These are phyloP conservation scores for Cicer pinnatifidum DNA, from an alignment of 306 rosid species.

Conservation along the genomic window DNA sequence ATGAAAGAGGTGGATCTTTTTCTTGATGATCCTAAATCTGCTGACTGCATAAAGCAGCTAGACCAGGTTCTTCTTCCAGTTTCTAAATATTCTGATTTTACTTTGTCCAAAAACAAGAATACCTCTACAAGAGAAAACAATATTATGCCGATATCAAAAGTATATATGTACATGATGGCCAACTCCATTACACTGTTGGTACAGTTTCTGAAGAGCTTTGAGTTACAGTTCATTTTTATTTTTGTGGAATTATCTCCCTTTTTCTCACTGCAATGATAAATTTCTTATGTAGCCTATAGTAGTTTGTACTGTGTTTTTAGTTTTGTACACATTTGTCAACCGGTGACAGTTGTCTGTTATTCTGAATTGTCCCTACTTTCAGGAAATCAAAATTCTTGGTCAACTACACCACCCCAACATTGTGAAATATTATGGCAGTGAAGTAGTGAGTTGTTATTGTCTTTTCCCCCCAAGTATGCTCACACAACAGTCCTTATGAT, in stretches of 20 bases:
- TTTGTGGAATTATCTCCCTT: not conserved
- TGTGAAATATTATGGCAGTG: conserved; percentile 89
- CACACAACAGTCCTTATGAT: conserved; percentile 3
- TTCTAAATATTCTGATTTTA: conserved; percentile 39
- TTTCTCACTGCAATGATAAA: not conserved
- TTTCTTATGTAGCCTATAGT: not conserved
- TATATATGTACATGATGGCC: not conserved
- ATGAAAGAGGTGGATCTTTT: conserved; percentile 95
- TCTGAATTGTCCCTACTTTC: conserved; percentile 49
- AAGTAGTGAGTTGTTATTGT: conserved; percentile 60
- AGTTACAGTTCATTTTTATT: conserved; percentile 28
- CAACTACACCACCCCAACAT: conserved; percentile 81
- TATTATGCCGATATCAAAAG: not conserved
- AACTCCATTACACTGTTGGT: conserved; percentile 20
- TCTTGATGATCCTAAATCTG: conserved; percentile 88
- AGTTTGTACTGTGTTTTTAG: not conserved
- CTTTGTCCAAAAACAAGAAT: conserved; percentile 20
- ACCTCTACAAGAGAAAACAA: conserved; percentile 26
- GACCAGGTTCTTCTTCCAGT: conserved; percentile 68
- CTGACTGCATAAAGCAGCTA: conserved; percentile 81
- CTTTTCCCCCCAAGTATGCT: conserved; percentile 30
- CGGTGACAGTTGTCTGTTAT: conserved; percentile 29
- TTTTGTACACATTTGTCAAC: not conserved
- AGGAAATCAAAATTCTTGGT: conserved; percentile 86
- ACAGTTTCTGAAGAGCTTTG: conserved; percentile 15